A percentile compares a stretch with the other conserved stretches of the same genome.
Conservation (phyloP, 495 filamentous ascomycete species). For the Neurospora sp. region DNA sequence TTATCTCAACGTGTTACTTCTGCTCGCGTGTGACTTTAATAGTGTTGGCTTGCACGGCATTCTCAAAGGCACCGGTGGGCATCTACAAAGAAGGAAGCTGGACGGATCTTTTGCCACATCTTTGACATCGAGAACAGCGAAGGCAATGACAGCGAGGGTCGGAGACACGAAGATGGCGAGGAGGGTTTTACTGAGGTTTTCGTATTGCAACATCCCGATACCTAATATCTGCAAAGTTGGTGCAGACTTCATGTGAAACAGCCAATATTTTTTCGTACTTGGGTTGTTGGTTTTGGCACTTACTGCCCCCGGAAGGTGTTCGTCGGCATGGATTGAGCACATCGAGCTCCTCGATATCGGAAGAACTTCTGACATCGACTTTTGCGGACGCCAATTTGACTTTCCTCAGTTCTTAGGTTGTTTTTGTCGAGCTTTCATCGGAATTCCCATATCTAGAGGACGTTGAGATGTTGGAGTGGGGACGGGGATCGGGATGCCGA, state of each 20-base stretch:
- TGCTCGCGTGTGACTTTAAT: no score
- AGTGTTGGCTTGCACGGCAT: neutral
- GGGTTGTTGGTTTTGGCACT: neutral
- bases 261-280: neutral
- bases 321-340: neutral
- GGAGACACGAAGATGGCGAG: neutral
- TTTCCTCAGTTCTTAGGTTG: neutral
- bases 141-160: neutral
- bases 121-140: no score
- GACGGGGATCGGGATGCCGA: neutral
- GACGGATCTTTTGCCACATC: no score
- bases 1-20: no score
- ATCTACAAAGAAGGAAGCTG: neutral
- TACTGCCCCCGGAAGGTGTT: neutral
- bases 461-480: neutral
- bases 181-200: neutral
- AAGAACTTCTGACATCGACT: neutral
- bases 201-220: neutral
- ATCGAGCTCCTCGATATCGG: neutral
- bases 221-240: no score
- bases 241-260: neutral
- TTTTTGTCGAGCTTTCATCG: neutral
- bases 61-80: neutral
- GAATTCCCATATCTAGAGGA: neutral
- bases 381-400: neutral